These are phyloP conservation scores for Acer yangbiense DNA, from an alignment of 345 rosid species.

Conservation along the genomic window DNA sequence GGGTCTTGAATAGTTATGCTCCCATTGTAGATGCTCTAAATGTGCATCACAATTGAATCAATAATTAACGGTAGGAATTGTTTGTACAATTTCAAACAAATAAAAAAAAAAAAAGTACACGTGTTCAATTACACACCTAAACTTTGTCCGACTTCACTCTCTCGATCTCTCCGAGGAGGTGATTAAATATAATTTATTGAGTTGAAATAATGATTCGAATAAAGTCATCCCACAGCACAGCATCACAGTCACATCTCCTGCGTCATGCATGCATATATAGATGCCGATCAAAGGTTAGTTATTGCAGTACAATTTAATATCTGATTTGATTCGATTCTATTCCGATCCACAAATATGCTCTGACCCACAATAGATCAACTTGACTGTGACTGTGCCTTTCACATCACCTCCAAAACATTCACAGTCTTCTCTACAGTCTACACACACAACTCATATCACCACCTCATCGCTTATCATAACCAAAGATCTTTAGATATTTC, in stretches of 20 bases:
- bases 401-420: slow-evolving; percentile 15
- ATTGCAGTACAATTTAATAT: slow-evolving; percentile 3
- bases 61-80: too few relatives aligned
- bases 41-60: too few relatives aligned
- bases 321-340: slow-evolving; percentile 5
- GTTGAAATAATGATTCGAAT: not conserved
- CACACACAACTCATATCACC: not conserved
- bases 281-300: slow-evolving; percentile 23
- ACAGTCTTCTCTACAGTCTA: not conserved
- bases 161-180: too few relatives aligned
- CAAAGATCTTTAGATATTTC: not conserved
- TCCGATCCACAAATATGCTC: slow-evolving; percentile 21
- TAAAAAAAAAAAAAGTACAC: too few relatives aligned
- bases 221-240: not conserved
- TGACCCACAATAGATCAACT: slow-evolving; percentile 43
- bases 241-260: slow-evolving; percentile 16
- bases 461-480: not conserved
- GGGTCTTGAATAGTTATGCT: too few relatives aligned
- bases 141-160: too few relatives aligned
- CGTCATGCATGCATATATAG: not conserved
- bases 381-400: slow-evolving; percentile 25
- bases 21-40: too few relatives aligned
- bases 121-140: too few relatives aligned
- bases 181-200: too few relatives aligned
- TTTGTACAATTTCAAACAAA: too few relatives aligned